phyloP scores from a whole-genome alignment of 805 yeast species.

The Zygosaccharomyces kombuchaensis region DNA sequence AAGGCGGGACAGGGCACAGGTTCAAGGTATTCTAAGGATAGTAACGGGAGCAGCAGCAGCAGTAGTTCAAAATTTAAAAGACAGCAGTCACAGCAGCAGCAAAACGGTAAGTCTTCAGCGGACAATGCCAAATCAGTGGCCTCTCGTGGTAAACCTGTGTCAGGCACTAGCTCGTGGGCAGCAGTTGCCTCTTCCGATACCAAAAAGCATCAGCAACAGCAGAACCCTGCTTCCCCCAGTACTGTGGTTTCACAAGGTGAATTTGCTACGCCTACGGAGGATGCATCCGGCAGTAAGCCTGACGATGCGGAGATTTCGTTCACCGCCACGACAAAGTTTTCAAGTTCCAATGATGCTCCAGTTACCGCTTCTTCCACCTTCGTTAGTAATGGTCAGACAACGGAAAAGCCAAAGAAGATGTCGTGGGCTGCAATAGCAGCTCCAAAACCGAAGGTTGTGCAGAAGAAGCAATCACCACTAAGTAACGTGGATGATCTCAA shows the following conservation, averaged over 20 bases:
- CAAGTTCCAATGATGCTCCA: slow-evolving; percentile 15
- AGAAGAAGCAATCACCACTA: slow-evolving; percentile 31
- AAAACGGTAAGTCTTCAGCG: slow-evolving; percentile 19
- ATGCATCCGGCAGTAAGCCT: slow-evolving; percentile 7
- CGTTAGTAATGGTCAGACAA: slow-evolving; percentile 12
- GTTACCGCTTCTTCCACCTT: slow-evolving; percentile 25
- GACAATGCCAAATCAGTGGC: slow-evolving; percentile 28
- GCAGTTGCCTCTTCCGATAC: slow-evolving; percentile 30
- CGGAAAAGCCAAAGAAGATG: slow-evolving; percentile 34
- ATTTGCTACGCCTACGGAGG: not conserved
- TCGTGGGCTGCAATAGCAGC: slow-evolving; percentile 72
- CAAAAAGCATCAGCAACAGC: slow-evolving; percentile 11
- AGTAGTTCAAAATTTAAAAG: slow-evolving; percentile 16
- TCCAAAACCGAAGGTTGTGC: slow-evolving; percentile 42
- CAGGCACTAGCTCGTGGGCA: slow-evolving; percentile 38
- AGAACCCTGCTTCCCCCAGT: not conserved
- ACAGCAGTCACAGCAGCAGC: slow-evolving; percentile 13
- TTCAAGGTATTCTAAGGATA: slow-evolving; percentile 10
- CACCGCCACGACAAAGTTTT: not conserved
- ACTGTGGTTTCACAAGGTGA: not conserved
- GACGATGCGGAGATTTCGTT: slow-evolving; percentile 7
- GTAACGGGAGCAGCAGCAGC: slow-evolving; percentile 12
- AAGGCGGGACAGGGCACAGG: slow-evolving; percentile 12
- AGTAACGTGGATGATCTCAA: slow-evolving; percentile 31
- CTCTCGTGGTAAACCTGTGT: slow-evolving; percentile 27